Base-by-base conservation (phyloP, 2,329 filamentous ascomycete species). In the Chaetomium olivaceum region DNA sequence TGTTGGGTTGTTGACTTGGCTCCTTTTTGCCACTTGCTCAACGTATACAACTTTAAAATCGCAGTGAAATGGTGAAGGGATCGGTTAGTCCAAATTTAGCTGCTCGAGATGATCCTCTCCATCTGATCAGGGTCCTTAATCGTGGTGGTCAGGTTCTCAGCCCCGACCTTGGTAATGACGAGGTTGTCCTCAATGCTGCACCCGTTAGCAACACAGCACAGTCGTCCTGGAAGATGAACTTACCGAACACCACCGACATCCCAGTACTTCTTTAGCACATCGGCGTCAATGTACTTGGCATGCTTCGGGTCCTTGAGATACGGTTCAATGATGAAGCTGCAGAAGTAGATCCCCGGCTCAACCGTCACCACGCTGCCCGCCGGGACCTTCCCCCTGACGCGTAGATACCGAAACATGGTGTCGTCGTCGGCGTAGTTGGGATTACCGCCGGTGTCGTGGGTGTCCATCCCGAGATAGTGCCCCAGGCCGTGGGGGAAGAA, bases 291-390 rank as follows among this genome's bases (percentile, higher is more conserved):
- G 74, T 88, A 96, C 73, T 89, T 88, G 62, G 85, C 84, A 73
- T 93, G 87, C 57, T 86, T 84, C 0, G 90, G 87, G 69, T 93
- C 87, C 57, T 87, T 82, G 14, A 96, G 81, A 74, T 90, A 95
- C 0, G 92, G 91, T 54, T 89, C 86, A 67, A 97, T 91, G 69
- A 96, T 96, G 75, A 93, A 97, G 23, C 87, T 85, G 78, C 92
- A 96, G 77, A 97, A 97, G 79, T 97, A 97, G 68, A 94, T 88
- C 57, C 95, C 95, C 14, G 95, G 95, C 81, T 99, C 95, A 48
- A 98, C 94, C 0, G 95, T 99, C 61, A 99, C 89, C 27, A 99
- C 92, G 58, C 89, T 89, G 8, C 91, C 90, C 0, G 88, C 89
- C 0, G 92, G 92, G 57, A 97, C 77, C 25, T 79, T 83, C 14